These are phyloP conservation scores for Calendula officinalis DNA, from an alignment of 129 eudicot genomes.

Conservation along the genomic window DNA sequence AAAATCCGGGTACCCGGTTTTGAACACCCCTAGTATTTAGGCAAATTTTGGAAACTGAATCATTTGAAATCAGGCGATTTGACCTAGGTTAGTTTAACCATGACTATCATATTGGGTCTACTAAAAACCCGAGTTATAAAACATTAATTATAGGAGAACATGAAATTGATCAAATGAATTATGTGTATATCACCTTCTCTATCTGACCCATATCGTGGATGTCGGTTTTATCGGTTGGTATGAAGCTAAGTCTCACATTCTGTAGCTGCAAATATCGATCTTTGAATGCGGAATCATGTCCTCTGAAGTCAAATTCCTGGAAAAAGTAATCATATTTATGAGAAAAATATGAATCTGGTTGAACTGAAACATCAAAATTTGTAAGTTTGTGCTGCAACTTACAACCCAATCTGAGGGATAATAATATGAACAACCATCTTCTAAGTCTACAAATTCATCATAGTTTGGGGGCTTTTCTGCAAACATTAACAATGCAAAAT, in stretches of 20 bases:
- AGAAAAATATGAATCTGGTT: not conserved
- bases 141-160: too few species aligned
- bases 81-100: too few species aligned
- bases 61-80: too few species aligned
- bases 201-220: slow-evolving; percentile 80
- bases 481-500: slow-evolving; percentile 18
- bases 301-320: slow-evolving; percentile 79
- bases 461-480: slow-evolving; percentile 72
- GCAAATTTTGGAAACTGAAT: too few species aligned
- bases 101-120: too few species aligned
- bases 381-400: slow-evolving; percentile 14
- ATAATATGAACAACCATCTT: slow-evolving; percentile 79
- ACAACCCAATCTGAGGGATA: slow-evolving; percentile 97
- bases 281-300: slow-evolving; percentile 94
- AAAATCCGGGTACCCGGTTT: too few species aligned
- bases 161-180: not conserved
- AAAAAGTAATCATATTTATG: not conserved
- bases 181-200: slow-evolving; percentile 42
- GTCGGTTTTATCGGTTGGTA: slow-evolving; percentile 79
- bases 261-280: slow-evolving; percentile 81
- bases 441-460: slow-evolving; percentile 58
- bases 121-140: too few species aligned
- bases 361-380: not conserved
- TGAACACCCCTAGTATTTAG: too few species aligned
- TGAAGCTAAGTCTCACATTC: slow-evolving; percentile 86